Evolutionary conservation across 2,329 filamentous ascomycete species (phyloP).

Genomic region (Lizonia empirigonia): DNA sequence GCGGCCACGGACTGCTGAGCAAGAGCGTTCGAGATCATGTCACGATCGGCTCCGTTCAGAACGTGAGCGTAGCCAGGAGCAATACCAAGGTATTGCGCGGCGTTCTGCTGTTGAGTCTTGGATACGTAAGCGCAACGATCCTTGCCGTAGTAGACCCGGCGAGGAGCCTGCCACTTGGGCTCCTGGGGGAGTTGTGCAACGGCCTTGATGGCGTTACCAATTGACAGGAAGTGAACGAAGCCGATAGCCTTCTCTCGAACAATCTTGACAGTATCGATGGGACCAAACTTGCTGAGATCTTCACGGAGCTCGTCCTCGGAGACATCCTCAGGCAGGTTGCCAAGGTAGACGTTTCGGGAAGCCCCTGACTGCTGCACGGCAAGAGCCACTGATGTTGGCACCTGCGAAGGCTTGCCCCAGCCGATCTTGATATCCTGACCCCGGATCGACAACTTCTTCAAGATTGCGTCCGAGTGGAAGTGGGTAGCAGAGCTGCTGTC

Average conservation of each 20-base stretch:
- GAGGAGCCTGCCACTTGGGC: conserved; percentile 92
- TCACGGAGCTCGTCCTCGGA: conserved; percentile 91
- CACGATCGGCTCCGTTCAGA: conserved; percentile 92
- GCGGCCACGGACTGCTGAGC: conserved; percentile 98
- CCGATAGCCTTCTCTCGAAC: conserved; percentile 98
- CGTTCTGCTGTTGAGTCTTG: conserved; percentile 99
- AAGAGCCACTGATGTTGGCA: conserved; percentile 94
- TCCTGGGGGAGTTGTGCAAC: conserved; percentile 96
- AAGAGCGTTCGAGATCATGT: conserved; percentile 93
- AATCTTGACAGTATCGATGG: conserved; percentile 96
- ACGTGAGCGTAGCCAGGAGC: conserved; percentile 96
- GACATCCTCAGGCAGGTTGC: conserved; percentile 88
- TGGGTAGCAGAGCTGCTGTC: conserved; percentile 97
- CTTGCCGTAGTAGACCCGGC: conserved; percentile 98
- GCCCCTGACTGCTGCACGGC: conserved; percentile 97
- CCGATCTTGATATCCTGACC: conserved; percentile 99
- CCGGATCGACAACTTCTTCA: conserved; percentile 99
- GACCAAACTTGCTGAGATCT: conserved; percentile 93
- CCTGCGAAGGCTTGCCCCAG: conserved; percentile 98
- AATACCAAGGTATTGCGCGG: conserved; percentile 96
- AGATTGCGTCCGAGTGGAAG: conserved; percentile 98
- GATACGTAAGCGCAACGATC: conserved; percentile 98
- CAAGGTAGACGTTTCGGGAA: conserved; percentile 95
- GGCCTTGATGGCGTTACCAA: conserved; percentile 97
- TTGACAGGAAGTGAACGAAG: conserved; percentile 96